Evolutionary conservation across 1,284 basidiomycete species (phyloP).

Genomic region (Malassezia obtusa): DNA sequence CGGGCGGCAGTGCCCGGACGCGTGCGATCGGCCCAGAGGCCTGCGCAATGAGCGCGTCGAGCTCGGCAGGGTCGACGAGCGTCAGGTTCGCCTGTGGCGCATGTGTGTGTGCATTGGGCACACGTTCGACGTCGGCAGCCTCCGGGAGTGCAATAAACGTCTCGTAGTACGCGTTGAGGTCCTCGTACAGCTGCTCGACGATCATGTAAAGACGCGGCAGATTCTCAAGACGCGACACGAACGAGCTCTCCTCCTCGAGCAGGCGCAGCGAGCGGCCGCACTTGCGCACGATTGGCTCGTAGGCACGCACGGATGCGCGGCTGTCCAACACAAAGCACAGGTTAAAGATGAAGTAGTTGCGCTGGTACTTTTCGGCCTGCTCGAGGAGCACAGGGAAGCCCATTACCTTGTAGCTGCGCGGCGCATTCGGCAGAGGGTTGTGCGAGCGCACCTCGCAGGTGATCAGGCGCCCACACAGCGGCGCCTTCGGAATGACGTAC

Average conservation of each 20-base stretch:
- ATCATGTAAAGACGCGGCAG: slow-evolving; percentile 69
- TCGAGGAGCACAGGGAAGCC: slow-evolving; percentile 36
- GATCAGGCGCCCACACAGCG: slow-evolving; percentile 78
- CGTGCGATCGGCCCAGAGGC: slow-evolving; percentile 8
- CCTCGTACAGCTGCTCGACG: slow-evolving; percentile 91
- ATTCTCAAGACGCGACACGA: slow-evolving; percentile 67
- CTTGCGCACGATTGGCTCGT: slow-evolving; percentile 91
- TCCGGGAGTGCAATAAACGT: slow-evolving; percentile 45
- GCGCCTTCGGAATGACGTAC: slow-evolving; percentile 81
- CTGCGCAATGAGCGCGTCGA: slow-evolving; percentile 4
- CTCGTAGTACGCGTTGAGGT: slow-evolving; percentile 74
- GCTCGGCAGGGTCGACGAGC: slow-evolving; percentile 12
- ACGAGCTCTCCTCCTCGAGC: slow-evolving; percentile 82
- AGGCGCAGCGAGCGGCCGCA: slow-evolving; percentile 73
- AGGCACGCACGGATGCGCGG: slow-evolving; percentile 78
- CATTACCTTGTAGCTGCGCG: slow-evolving; percentile 36
- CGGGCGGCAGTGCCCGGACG: neutral
- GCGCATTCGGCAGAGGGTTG: neutral
- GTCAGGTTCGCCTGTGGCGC: slow-evolving; percentile 12
- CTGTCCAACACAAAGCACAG: slow-evolving; percentile 79
- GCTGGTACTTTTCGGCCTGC: slow-evolving; percentile 31
- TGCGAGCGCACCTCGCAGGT: slow-evolving; percentile 48
- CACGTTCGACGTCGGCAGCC: neutral
- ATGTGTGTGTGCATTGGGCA: neutral
- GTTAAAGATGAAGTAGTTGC: slow-evolving; percentile 74